These are phyloP conservation scores for Bidens hawaiensis DNA, from an alignment of 140 eudicot species.

Conservation along the genomic window DNA sequence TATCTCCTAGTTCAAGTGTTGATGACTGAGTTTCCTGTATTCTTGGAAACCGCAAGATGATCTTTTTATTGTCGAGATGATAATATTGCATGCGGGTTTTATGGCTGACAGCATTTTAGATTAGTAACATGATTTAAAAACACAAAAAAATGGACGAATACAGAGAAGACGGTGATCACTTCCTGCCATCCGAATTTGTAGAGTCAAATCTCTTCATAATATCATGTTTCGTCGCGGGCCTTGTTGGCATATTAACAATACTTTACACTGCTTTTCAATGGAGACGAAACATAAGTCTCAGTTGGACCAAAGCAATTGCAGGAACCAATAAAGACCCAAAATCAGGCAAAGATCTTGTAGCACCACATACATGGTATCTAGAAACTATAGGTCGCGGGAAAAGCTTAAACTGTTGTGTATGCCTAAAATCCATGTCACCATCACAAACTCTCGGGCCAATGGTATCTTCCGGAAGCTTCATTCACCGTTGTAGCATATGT, in stretches of 20 bases:
- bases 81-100: background rate
- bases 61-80: conserved; percentile 10
- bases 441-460: conserved; percentile 55
- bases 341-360: conserved; percentile 57
- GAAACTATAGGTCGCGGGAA: conserved; percentile 79
- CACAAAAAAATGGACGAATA: conserved; percentile 61
- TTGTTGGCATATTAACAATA: conserved; percentile 81
- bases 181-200: conserved; percentile 53
- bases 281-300: conserved; percentile 92
- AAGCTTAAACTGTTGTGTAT: conserved; percentile 81
- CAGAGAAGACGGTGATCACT: conserved; percentile 45
- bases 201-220: conserved; percentile 66
- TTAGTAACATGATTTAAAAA: conserved; percentile 14
- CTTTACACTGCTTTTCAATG: conserved; percentile 93
- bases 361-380: conserved; percentile 80
- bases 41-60: conserved; percentile 18
- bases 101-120: background rate
- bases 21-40: background rate
- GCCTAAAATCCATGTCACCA: conserved; percentile 56
- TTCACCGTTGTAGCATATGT: conserved; percentile 81
- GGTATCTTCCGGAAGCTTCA: conserved; percentile 36
- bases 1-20: background rate
- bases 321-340: conserved; percentile 88
- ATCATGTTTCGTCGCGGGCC: conserved; percentile 80
- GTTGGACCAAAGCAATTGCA: conserved; percentile 98